A percentile compares a stretch with the other conserved stretches of the same genome.
These are phyloP conservation scores for Scedosporium aurantiacum DNA, from an alignment of 2,329 filamentous ascomycete species.

Conservation along the genomic window DNA sequence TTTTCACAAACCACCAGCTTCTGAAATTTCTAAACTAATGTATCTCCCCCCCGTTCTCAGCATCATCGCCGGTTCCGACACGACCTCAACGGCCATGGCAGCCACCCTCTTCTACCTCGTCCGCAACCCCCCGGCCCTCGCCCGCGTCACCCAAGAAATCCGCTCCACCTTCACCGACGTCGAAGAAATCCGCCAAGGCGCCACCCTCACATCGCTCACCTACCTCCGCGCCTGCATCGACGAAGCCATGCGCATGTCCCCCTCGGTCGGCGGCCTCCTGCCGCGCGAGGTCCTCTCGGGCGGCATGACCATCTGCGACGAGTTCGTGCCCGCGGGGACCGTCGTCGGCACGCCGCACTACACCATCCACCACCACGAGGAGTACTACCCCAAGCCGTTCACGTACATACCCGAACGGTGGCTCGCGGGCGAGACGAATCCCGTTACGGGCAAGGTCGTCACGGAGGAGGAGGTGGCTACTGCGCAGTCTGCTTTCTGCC, in stretches of 20 bases:
- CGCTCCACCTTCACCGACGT: slow-evolving; percentile 36
- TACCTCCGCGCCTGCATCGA: slow-evolving; percentile 55
- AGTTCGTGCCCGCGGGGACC: slow-evolving; percentile 44
- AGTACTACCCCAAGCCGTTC: slow-evolving; percentile 50
- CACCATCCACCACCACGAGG: slow-evolving; percentile 54
- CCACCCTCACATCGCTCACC: slow-evolving; percentile 35
- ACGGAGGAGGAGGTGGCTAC: slow-evolving; percentile 39
- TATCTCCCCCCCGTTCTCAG: slow-evolving; percentile 16
- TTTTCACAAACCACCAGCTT: no score
- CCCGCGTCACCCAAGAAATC: slow-evolving; percentile 38
- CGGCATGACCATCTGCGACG: slow-evolving; percentile 42
- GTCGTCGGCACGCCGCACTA: slow-evolving; percentile 57
- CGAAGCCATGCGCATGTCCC: slow-evolving; percentile 53
- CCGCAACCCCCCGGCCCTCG: slow-evolving; percentile 36
- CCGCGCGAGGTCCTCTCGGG: slow-evolving; percentile 48
- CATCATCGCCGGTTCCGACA: slow-evolving; percentile 62
- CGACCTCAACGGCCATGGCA: slow-evolving; percentile 57
- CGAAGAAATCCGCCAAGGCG: slow-evolving; percentile 45
- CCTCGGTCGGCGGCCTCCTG: slow-evolving; percentile 48
- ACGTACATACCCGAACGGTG: slow-evolving; percentile 54
- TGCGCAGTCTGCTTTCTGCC: slow-evolving; percentile 61
- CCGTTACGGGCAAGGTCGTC: slow-evolving; percentile 23
- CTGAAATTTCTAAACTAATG: not conserved
- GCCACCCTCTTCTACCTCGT: slow-evolving; percentile 53
- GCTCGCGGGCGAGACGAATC: slow-evolving; percentile 38